These are phyloP conservation scores for Brassica nigra DNA, from an alignment of 345 rosid genomes.

Conservation along the genomic window DNA sequence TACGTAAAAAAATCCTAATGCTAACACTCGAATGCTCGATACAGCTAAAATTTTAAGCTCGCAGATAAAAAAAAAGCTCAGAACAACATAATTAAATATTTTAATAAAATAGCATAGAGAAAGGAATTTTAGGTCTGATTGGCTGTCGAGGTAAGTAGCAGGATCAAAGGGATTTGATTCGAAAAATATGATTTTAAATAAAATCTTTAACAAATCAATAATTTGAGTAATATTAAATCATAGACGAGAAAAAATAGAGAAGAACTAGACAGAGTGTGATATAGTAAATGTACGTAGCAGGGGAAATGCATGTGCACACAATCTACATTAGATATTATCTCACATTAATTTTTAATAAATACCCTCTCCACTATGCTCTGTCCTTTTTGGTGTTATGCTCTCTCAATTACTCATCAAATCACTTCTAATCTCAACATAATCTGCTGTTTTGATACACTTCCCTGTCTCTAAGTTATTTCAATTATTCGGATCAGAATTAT, in stretches of 20 bases:
- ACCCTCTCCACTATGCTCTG: slow-evolving; percentile 64
- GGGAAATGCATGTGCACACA: slow-evolving; percentile 65
- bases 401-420: slow-evolving; percentile 54
- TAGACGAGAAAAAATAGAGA: slow-evolving; percentile 33
- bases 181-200: slow-evolving; percentile 23
- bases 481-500: background rate
- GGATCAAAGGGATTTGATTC: slow-evolving; percentile 44
- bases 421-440: slow-evolving; percentile 51
- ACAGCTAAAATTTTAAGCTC: background rate
- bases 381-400: slow-evolving; percentile 41
- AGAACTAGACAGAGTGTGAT: slow-evolving; percentile 34
- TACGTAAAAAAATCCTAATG: background rate
- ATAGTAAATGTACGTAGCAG: slow-evolving; percentile 32
- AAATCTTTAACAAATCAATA: slow-evolving; percentile 35
- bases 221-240: slow-evolving; percentile 31
- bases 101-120: background rate
- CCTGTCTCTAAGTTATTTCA: slow-evolving; percentile 31
- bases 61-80: background rate
- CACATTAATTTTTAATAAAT: slow-evolving; percentile 12
- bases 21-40: background rate
- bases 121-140: slow-evolving; percentile 34
- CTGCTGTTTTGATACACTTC: slow-evolving; percentile 37
- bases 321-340: slow-evolving; percentile 64
- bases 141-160: slow-evolving; percentile 42
- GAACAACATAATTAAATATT: background rate